Evolutionary conservation across 441 rosid species (phyloP).

Genomic region (Croton setiger): DNA sequence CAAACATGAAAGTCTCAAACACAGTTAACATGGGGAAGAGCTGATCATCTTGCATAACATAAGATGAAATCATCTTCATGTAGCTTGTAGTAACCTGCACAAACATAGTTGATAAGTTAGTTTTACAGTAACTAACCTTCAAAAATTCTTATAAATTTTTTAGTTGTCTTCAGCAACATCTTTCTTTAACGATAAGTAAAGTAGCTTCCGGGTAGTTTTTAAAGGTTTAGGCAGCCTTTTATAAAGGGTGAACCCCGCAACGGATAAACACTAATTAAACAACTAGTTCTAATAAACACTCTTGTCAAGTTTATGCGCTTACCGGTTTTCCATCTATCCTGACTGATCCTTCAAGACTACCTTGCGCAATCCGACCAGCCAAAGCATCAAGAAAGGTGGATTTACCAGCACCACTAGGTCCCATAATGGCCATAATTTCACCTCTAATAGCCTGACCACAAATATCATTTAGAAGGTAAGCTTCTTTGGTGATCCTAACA

Average conservation of each 20-base stretch:
- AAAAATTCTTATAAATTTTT: too few species aligned
- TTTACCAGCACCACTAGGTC: slow-evolving; percentile 89
- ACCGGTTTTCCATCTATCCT: slow-evolving; percentile 59
- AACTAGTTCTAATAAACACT: too few species aligned
- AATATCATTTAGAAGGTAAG: slow-evolving; percentile 58
- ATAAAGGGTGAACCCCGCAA: too few species aligned
- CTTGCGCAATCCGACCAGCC: slow-evolving; percentile 71
- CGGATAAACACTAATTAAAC: too few species aligned
- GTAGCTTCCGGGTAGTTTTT: too few species aligned
- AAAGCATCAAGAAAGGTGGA: slow-evolving; percentile 85
- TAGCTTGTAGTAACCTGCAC: slow-evolving; percentile 56
- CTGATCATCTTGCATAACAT: slow-evolving; percentile 91
- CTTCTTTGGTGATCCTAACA: slow-evolving; percentile 48
- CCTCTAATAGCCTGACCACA: slow-evolving; percentile 76
- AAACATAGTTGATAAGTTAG: background rate
- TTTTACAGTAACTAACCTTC: too few species aligned
- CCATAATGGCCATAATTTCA: slow-evolving; percentile 75
- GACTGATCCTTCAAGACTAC: slow-evolving; percentile 68
- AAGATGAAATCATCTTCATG: slow-evolving; percentile 77
- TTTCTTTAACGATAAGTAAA: too few species aligned
- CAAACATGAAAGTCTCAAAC: slow-evolving; percentile 71
- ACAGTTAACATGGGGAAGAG: slow-evolving; percentile 77
- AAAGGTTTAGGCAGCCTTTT: too few species aligned
- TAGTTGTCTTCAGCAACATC: too few species aligned
- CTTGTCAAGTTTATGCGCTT: slow-evolving; percentile 4